A percentile compares a stretch with the other conserved stretches of the same genome.
Conservation (phyloP, 2,329 filamentous ascomycete species). For the Fusarium chaquense region DNA sequence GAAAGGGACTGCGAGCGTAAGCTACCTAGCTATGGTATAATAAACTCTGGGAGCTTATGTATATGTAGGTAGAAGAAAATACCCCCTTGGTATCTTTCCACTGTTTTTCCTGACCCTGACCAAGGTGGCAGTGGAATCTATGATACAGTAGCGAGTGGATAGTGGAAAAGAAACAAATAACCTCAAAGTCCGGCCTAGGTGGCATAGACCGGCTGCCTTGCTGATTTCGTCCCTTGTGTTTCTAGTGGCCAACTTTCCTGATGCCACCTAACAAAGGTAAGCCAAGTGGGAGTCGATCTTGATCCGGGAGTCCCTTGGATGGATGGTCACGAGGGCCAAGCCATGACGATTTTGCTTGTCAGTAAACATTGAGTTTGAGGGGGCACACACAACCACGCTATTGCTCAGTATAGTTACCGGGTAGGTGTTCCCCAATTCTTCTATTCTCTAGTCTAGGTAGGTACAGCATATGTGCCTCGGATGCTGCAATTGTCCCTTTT, state of each 20-base stretch:
- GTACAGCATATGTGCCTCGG: neutral
- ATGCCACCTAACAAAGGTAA: neutral
- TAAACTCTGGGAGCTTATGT: no score
- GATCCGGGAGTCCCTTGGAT: constrained; percentile 38
- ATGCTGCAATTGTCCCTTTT: constrained; percentile 2
- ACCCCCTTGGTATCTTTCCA: no score
- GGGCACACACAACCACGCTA: neutral
- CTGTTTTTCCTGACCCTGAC: no score
- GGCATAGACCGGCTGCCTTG: neutral
- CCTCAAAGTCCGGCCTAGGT: neutral
- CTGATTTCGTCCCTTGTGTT: neutral
- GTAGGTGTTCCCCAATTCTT: neutral
- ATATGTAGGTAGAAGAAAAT: no score
- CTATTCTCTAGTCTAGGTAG: neutral
- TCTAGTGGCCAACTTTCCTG: neutral
- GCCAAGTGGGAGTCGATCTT: constrained; percentile 26
- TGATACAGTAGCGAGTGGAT: neutral
- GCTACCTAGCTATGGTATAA: no score
- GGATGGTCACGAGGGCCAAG: constrained; percentile 34
- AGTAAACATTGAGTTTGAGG: constrained; percentile 1
- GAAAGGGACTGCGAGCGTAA: no score
- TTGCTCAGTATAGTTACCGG: neutral
- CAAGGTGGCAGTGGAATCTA: neutral
- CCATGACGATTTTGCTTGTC: constrained; percentile 37
- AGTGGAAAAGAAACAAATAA: neutral